Base-by-base conservation (phyloP, 1,284 basidiomycete species). In the Heterobasidion annosum region DNA sequence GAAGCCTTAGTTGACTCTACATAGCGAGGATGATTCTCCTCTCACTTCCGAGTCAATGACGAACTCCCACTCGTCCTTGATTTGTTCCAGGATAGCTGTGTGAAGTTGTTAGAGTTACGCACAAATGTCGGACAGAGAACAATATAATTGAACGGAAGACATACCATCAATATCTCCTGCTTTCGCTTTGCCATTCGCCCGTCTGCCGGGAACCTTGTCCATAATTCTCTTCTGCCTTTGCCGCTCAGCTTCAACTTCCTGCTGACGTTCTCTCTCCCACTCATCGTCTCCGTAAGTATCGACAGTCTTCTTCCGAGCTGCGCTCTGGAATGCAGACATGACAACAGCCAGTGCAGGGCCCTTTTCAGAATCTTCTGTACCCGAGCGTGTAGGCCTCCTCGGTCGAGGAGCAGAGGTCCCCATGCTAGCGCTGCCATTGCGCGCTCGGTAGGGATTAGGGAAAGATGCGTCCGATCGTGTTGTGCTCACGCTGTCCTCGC, bases 41-140 rank as follows among this genome's bases (percentile, higher is more conserved):
- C 83, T 73, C 68, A 92, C 91, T 67, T 94, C 89, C 48, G 86
- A 81, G 59, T 93, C 83, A 56, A 90, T 82, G 48, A 95, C 83
- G 63, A 91, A 87, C 57, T 91, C 89, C 93, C 93, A 98, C 56
- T 91, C 91, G 60, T 88, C 85, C 63, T 82, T 83, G 58, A 98
- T 90, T 66, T 89, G 82, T 58, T 89, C 83, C 59, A 98, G 71
- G 3, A 97, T 82, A 56, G 85, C 91, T 93, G 61, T 16, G 10
- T 54, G 15, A 40, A 8, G 34, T 19, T 25, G 25, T 25, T 3
- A 25, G 25, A 25, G 25, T 25, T 3, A 5, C 25, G 25, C 25
- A 25, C 25, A n/a, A 19, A 49, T 62, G 34, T 61, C 44, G 25
- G 53, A n/a, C 44, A 49, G 47, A 25, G 44, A 37, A 18, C 18